These are phyloP conservation scores for Colletotrichum tropicale DNA, from an alignment of 2,329 filamentous ascomycete genomes.

Conservation along the genomic window DNA sequence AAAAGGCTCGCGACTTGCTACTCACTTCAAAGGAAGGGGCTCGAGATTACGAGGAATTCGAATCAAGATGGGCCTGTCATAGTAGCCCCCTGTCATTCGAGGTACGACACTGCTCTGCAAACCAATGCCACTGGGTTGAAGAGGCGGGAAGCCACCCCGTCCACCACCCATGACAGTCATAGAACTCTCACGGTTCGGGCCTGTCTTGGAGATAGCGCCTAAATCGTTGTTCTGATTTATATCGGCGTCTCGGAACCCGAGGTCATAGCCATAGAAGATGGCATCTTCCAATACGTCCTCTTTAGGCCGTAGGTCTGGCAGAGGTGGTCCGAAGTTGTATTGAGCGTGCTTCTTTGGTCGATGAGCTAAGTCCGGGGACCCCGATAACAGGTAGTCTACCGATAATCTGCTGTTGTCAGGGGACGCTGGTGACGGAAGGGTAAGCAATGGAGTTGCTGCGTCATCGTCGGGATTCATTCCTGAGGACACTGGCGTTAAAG, in stretches of 20 bases:
- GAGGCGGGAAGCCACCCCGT: background rate
- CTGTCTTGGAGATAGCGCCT: constrained; percentile 61
- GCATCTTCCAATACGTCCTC: constrained; percentile 31
- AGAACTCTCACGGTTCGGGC: too few relatives aligned
- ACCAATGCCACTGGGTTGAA: background rate
- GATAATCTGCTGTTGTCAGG: constrained; percentile 53
- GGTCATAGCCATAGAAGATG: constrained; percentile 72
- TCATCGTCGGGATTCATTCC: constrained; percentile 43
- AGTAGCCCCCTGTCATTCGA: constrained; percentile 69
- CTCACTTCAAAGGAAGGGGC: constrained; percentile 48
- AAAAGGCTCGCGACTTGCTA: background rate
- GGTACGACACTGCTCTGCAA: background rate
- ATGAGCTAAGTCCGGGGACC: constrained; percentile 42
- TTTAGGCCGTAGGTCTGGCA: constrained; percentile 15
- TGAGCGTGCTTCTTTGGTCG: constrained; percentile 24
- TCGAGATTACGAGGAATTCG: constrained; percentile 52
- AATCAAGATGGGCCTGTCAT: constrained; percentile 71
- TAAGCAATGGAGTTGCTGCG: constrained; percentile 25
- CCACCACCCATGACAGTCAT: background rate
- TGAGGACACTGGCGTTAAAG: constrained; percentile 44
- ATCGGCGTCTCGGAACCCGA: constrained; percentile 72
- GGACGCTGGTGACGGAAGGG: constrained; percentile 23
- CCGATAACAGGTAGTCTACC: constrained; percentile 67
- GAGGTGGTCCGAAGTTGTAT: constrained; percentile 23
- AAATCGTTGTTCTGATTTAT: constrained; percentile 73